Percentiles rank a stretch among this genome's conserved stretches.
phyloP scores from a whole-genome alignment of 2,329 filamentous ascomycete genomes.

The Onygenales sp. region DNA sequence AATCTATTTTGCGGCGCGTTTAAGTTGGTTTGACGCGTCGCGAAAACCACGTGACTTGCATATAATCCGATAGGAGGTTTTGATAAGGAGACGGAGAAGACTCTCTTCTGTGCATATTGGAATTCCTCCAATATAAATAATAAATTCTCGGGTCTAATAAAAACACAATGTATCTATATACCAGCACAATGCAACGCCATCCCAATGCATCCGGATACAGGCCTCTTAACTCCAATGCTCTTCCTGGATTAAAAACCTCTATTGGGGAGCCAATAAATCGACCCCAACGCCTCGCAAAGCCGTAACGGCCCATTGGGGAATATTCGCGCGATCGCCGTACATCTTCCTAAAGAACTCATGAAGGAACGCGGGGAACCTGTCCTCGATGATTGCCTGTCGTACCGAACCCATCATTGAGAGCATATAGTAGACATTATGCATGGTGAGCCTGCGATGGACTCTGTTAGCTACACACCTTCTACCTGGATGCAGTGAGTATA shows the following conservation, averaged over 20 bases:
- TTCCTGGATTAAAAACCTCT: not conserved
- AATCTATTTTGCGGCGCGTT: not conserved
- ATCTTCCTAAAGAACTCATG: conserved; percentile 66
- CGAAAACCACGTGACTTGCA: not conserved
- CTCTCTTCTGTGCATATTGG: no score
- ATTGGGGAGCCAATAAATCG: conserved; percentile 47
- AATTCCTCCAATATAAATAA: no score
- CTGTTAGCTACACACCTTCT: not conserved
- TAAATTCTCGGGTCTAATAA: not conserved
- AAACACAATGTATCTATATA: not conserved
- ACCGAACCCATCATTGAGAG: conserved; percentile 70
- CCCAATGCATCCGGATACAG: not conserved
- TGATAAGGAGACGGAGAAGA: no score
- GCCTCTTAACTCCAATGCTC: no score
- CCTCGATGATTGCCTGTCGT: conserved; percentile 69
- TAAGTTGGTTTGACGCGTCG: not conserved
- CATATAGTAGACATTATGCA: conserved; percentile 94
- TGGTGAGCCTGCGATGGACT: conserved; percentile 55
- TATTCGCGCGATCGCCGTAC: conserved; percentile 57
- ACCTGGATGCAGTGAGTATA: not conserved
- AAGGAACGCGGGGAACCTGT: conserved; percentile 70
- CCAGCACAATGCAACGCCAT: not conserved
- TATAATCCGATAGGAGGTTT: no score
- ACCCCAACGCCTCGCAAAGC: conserved; percentile 73
- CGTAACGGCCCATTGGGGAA: conserved; percentile 75